phyloP scores from a whole-genome alignment of 1,284 basidiomycete species.

The Trichosporon sp. region DNA sequence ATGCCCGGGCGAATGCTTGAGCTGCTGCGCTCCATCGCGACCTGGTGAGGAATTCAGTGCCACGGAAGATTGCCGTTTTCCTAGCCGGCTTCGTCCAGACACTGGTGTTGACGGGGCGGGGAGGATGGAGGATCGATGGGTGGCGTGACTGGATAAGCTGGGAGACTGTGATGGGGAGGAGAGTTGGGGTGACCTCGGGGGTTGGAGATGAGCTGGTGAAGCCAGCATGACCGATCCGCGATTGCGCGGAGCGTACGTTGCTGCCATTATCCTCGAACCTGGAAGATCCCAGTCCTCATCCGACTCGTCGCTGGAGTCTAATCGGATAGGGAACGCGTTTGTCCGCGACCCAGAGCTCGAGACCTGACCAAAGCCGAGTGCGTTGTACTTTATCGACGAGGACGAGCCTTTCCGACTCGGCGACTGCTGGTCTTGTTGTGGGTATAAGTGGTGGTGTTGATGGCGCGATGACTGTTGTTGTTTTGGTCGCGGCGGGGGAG shows the following conservation, averaged over 20 bases:
- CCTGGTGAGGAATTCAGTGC: neutral
- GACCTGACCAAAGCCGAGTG: neutral
- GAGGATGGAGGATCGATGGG: neutral
- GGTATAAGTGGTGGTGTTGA: neutral
- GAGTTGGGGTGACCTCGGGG: conserved; percentile 9
- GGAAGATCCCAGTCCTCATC: conserved; percentile 21
- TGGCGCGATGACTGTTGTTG: neutral
- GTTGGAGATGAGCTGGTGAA: conserved; percentile 3
- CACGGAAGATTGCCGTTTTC: neutral
- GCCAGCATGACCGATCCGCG: neutral
- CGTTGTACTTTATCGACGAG: neutral
- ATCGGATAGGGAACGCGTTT: neutral
- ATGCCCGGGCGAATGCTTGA: conserved; percentile 3
- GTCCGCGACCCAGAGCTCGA: neutral
- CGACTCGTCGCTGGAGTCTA: conserved; percentile 16
- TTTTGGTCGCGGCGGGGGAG: conserved; percentile 6
- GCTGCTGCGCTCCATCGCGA: neutral
- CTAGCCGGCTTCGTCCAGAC: neutral
- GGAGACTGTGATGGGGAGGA: conserved; percentile 10
- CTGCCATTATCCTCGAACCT: conserved; percentile 6
- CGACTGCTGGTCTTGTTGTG: conserved; percentile 3
- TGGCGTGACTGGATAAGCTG: neutral
- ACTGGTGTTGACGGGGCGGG: neutral
- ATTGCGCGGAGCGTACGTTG: neutral
- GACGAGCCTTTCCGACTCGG: conserved; percentile 4